These are phyloP conservation scores for Eucalyptus viminalis DNA, from an alignment of 345 rosid species.

Conservation along the genomic window DNA sequence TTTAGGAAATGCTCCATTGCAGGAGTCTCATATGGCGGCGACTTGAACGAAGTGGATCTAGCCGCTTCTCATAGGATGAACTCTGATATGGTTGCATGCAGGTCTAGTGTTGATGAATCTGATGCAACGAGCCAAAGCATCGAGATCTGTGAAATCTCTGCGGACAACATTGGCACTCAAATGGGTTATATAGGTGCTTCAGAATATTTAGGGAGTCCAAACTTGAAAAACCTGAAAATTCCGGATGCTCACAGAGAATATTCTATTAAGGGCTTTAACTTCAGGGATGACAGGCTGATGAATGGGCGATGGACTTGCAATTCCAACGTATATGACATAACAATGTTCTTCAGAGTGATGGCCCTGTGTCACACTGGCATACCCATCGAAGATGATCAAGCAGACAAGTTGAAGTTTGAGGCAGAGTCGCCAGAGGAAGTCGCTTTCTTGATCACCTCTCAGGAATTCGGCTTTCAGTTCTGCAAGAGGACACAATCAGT, in stretches of 20 bases:
- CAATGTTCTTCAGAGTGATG: slow-evolving; percentile 60
- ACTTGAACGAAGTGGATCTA: slow-evolving; percentile 46
- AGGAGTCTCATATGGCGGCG: slow-evolving; percentile 53
- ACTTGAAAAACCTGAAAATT: neutral
- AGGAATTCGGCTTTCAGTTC: slow-evolving; percentile 68
- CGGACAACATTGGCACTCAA: neutral
- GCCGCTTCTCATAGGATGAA: slow-evolving; percentile 49
- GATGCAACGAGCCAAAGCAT: slow-evolving; percentile 7
- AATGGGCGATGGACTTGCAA: slow-evolving; percentile 37
- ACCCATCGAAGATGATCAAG: slow-evolving; percentile 37
- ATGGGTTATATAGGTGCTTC: neutral
- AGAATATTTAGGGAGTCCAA: neutral
- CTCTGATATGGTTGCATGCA: slow-evolving; percentile 5
- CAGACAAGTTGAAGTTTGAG: slow-evolving; percentile 46
- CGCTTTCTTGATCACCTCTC: slow-evolving; percentile 58
- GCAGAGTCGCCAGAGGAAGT: slow-evolving; percentile 94
- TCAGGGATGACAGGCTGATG: slow-evolving; percentile 54
- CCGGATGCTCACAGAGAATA: neutral
- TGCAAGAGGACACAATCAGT: slow-evolving; percentile 55
- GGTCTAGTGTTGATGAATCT: neutral
- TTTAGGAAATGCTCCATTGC: slow-evolving; percentile 76
- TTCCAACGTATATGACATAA: slow-evolving; percentile 22
- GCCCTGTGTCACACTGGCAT: slow-evolving; percentile 74
- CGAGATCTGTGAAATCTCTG: slow-evolving; percentile 1
- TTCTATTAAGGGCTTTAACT: slow-evolving; percentile 51